Evolutionary conservation across 495 filamentous ascomycete species (phyloP), one percentile per base, ranked within the genome.

Genomic region (Cercophora samala): DNA sequence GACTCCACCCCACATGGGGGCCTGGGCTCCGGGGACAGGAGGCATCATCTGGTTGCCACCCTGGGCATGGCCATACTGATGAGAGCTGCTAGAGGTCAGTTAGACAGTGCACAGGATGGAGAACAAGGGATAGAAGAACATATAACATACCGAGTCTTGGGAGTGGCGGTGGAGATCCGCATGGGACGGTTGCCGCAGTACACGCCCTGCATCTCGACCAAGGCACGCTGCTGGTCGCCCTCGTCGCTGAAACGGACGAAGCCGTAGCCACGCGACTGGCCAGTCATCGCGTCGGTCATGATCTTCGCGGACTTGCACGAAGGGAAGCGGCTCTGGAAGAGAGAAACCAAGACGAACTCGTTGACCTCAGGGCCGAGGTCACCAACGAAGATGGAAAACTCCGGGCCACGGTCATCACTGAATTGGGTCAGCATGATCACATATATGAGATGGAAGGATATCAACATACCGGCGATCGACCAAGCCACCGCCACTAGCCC

Each of bases 271-370:
- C 95, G 92, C 29, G 94, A 97, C 87, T 98, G 93, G 71, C 95
- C 95, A 64, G 89, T 94, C 79, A 98, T 95, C 64, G 96, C 95
- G 73, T 99, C 95, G 55, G 96, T 97, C 95, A 99, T 99, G 79
- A 99, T 99, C 84, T 99, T 99, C 67, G 96, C 95, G 11, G 93
- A 97, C 83, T 98, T 98, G 90, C 96, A 98, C 5, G 92, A 96
- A 0, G 91, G 92, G 84, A 95, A 99, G 42, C 93, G 91, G 69
- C 87, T 88, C 79, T 99, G 95, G 84, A 99, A 99, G 62, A 99
- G 88, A 3, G 93, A 96, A 56, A 97, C 93, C 29, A 99, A 85
- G 51, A 97, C 95, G 70, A 96, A 97, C 84, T 99, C 95, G 77
- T 97, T 99, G 70, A 99, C 95, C 80, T 99, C 95, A 0, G 96